Conservation (phyloP, 2,329 filamentous ascomycete species). For the Atkinsonella hypoxylon region DNA sequence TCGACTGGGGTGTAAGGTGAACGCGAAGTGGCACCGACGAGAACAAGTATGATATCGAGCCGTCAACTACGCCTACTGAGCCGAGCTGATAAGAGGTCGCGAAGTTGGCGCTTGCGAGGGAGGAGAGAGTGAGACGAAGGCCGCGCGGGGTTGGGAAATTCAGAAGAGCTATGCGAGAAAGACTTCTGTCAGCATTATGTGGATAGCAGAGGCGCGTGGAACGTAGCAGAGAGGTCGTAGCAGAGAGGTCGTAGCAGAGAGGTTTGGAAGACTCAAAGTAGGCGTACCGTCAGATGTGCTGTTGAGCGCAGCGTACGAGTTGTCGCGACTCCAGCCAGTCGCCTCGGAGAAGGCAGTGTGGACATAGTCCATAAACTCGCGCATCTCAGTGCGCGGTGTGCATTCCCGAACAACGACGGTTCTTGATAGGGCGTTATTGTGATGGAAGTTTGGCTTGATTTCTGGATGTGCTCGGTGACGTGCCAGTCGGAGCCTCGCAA, state of each 20-base stretch:
- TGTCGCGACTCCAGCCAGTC: conserved; percentile 82
- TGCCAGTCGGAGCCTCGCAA: not conserved
- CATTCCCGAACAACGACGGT: conserved; percentile 15
- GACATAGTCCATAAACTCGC: conserved; percentile 96
- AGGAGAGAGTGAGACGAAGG: conserved; percentile 76
- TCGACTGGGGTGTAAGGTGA: conserved; percentile 55
- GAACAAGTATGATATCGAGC: conserved; percentile 94
- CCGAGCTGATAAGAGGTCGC: conserved; percentile 89
- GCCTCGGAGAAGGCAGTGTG: conserved; percentile 80
- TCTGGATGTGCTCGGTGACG: not conserved
- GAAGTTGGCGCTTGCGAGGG: conserved; percentile 84
- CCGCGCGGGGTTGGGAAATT: conserved; percentile 81
- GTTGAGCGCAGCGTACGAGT: conserved; percentile 80
- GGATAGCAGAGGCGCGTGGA: not conserved
- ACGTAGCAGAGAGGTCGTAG: not conserved
- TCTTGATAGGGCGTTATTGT: not conserved
- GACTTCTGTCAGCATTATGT: conserved; percentile 9
- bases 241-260: not conserved
- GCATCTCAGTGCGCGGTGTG: conserved; percentile 44
- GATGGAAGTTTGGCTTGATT: not conserved
- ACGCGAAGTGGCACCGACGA: conserved; percentile 68
- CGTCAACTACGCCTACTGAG: conserved; percentile 82
- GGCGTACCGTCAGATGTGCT: conserved; percentile 65
- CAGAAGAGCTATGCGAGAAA: conserved; percentile 52
- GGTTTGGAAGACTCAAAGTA: not conserved